These are phyloP conservation scores for Rhodosporidiobolus odoratus DNA, from an alignment of 768 basidiomycete genomes.

Conservation along the genomic window DNA sequence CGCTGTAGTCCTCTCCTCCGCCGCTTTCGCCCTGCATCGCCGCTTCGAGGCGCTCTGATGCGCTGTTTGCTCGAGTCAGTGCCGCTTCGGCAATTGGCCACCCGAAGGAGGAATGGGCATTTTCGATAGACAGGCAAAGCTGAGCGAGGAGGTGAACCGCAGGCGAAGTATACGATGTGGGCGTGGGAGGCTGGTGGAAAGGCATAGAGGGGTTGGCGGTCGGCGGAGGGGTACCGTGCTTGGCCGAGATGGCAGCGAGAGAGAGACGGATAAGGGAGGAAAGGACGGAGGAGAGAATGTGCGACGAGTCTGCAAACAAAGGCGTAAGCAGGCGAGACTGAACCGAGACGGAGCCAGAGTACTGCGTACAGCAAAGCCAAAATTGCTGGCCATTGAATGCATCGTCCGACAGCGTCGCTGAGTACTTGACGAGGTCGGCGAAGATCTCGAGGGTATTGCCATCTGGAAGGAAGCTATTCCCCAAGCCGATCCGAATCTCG, in stretches of 20 bases:
- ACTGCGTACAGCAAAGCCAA: conserved; percentile 24
- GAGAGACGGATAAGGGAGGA: conserved; percentile 37
- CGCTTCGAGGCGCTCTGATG: not conserved
- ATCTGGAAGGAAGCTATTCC: conserved; percentile 23
- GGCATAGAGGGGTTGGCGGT: not conserved
- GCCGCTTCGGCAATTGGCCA: conserved; percentile 26
- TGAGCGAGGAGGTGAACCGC: conserved; percentile 13
- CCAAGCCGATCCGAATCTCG: conserved; percentile 32
- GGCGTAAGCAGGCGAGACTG: not conserved
- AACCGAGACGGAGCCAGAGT: not conserved
- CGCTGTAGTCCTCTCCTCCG: not conserved
- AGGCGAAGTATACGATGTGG: not conserved
- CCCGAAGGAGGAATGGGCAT: not conserved
- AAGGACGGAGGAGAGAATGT: conserved; percentile 34
- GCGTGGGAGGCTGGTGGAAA: rapidly evolving
- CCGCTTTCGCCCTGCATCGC: not conserved
- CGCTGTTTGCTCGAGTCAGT: conserved; percentile 14
- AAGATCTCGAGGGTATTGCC: conserved; percentile 24
- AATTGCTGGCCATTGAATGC: not conserved
- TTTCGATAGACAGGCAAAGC: not conserved
- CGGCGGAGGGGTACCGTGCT: not conserved
- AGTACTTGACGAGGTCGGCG: conserved; percentile 16
- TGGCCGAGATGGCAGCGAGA: conserved; percentile 22
- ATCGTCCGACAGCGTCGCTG: not conserved
- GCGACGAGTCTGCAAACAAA: conserved; percentile 15